Evolutionary conservation across 2,329 filamentous ascomycete genomes (phyloP), one percentile per base, ranked within the genome.

Genomic region (Beauveria pseudobassiana): DNA sequence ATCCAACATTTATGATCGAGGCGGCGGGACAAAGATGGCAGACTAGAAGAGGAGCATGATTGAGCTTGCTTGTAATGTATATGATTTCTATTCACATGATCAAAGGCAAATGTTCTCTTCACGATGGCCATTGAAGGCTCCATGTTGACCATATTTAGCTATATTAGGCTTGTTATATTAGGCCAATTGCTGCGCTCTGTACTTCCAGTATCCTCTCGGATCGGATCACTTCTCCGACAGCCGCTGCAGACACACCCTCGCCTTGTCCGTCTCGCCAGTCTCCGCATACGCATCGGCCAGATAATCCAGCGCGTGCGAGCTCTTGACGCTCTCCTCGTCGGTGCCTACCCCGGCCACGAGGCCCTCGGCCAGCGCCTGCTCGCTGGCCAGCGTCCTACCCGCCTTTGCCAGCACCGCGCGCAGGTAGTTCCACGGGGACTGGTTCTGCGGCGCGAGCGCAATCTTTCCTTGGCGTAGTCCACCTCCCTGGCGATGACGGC

Each of bases 401-500:
- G 85, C 86, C 69, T 91, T 89, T 63, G 81, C 80, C 63, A 96
- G 73, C 52, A 91, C 86, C 3, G 90, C 95, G 38, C 87, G 80
- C 16, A 97, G 78, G 74, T 97, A 99, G 74, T 92, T 95, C 95
- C 95, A 99, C 1, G 92, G 84, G 67, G 90, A 93, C 73, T 92
- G 90, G 74, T 98, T 99, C 80, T 98, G 93, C 51, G 95, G 95
- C 46, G 93, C 92, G 65, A 89, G 78, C 40, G 78, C 74, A 64
- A 96, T 91, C 71, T 89, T 53, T 82, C 79, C 76, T 91, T 82
- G 7, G 89, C 86, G 71, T 88, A 96, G 64, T 79, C 77, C 45
- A 96, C 74, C 77, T 99, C 95, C 40, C 88, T 80, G 64, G 92
- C 84, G 50, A 95, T 76, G 8, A 91, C 74, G 1, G 81, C 81